Percentiles rank a stretch among this genome's conserved stretches.
Conservation (phyloP, 2,329 filamentous ascomycete species). For the Hysterium pulicare region DNA sequence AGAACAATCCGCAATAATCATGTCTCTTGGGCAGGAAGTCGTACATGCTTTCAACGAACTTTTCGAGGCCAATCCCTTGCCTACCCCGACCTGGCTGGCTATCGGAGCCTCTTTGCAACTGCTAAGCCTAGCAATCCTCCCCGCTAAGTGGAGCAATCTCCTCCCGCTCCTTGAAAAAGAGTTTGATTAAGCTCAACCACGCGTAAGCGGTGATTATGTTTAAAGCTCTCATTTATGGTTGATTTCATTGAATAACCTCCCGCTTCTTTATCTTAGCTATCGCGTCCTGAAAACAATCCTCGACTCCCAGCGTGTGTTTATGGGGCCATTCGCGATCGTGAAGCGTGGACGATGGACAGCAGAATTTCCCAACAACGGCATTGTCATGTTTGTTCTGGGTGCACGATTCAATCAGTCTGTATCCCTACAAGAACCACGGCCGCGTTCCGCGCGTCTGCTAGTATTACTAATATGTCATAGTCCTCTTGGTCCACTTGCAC, state of each 20-base stretch:
- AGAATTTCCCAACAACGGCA: not conserved
- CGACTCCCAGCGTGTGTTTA: not conserved
- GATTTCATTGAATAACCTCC: no score
- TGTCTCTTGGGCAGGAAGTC: no score
- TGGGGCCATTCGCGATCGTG: not conserved
- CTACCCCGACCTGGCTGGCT: constrained; percentile 4
- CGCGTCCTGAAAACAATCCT: not conserved
- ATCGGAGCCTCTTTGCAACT: constrained; percentile 2
- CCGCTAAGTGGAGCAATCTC: not conserved
- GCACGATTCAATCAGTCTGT: constrained; percentile 3
- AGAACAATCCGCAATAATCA: no score
- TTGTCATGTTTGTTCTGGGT: constrained; percentile 6
- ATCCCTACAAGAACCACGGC: no score
- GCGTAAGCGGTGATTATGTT: no score
- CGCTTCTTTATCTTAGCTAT: not conserved
- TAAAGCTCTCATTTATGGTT: no score
- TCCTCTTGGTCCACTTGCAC: constrained; percentile 5
- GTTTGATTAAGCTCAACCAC: no score
- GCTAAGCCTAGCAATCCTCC: not conserved
- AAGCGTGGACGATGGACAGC: not conserved
- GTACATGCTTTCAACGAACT: constrained; percentile 2
- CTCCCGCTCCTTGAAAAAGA: constrained; percentile 3
- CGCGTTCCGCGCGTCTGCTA: no score
- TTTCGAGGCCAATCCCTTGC: constrained; percentile 1
- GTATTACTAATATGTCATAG: not conserved